Conservation (phyloP, 768 basidiomycete species). For the Jaapia argillacea region DNA sequence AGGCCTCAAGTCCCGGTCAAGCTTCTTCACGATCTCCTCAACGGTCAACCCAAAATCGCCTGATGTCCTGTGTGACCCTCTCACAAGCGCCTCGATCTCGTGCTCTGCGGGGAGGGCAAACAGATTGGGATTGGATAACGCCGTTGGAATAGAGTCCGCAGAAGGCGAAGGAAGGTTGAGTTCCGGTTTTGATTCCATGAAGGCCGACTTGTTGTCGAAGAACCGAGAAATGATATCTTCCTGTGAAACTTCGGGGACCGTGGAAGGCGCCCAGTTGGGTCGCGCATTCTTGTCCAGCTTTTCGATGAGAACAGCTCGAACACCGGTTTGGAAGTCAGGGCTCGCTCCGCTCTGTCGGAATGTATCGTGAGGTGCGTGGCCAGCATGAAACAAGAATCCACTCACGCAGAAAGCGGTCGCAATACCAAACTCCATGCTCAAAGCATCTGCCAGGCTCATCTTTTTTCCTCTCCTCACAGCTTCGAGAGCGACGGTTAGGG, state of each 20-base stretch:
- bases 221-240: constrained; percentile 51
- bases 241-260: constrained; percentile 45
- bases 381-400: constrained; percentile 9
- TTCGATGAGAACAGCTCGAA: constrained; percentile 55
- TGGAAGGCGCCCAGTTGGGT: constrained; percentile 65
- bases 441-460: constrained; percentile 49
- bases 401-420: constrained; percentile 86
- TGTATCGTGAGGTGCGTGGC: constrained; percentile 3
- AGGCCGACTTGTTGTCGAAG: constrained; percentile 49
- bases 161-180: constrained; percentile 25
- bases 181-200: constrained; percentile 32
- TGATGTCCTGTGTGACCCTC: constrained; percentile 50
- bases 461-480: constrained; percentile 66
- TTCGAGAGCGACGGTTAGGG: constrained; percentile 79
- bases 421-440: constrained; percentile 82
- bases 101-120: constrained; percentile 71
- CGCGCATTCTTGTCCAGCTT: constrained; percentile 36
- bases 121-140: constrained; percentile 15
- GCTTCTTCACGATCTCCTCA: constrained; percentile 53
- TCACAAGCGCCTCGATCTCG: constrained; percentile 58
- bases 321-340: constrained; percentile 77
- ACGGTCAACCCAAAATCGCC: constrained; percentile 51
- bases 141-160: constrained; percentile 10
- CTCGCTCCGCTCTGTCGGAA: constrained; percentile 65
- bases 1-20: constrained; percentile 23